These are phyloP conservation scores for Strobilomyces confusus DNA, from an alignment of 768 basidiomycete genomes.

Conservation along the genomic window DNA sequence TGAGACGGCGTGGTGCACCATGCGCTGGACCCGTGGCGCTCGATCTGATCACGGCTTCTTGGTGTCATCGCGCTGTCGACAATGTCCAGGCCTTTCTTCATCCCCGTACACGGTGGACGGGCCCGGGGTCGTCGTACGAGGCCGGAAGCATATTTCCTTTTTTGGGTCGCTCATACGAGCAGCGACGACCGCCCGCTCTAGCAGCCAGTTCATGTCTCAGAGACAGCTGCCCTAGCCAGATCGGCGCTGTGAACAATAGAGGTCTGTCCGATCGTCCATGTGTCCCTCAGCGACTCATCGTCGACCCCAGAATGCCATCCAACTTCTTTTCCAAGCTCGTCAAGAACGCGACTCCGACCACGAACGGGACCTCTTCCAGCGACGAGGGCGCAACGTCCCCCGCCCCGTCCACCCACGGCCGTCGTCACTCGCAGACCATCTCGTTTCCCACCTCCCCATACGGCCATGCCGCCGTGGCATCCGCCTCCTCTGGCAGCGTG, in stretches of 20 bases:
- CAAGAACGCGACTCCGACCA: conserved; percentile 14
- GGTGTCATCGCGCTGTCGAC: not conserved
- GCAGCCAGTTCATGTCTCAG: not conserved
- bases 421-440: conserved; percentile 8
- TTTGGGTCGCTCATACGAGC: not conserved
- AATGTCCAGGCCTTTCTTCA: not conserved
- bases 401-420: not conserved
- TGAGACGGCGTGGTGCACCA: not conserved
- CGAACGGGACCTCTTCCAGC: not conserved
- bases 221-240: not conserved
- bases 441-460: conserved; percentile 10
- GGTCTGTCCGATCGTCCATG: not conserved
- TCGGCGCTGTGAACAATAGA: not conserved
- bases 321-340: conserved; percentile 32
- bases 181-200: not conserved
- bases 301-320: conserved; percentile 20
- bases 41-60: not conserved
- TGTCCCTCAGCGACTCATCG: no score
- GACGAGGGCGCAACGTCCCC: conserved; percentile 2
- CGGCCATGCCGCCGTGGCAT: conserved; percentile 1
- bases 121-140: not conserved
- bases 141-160: not conserved
- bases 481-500: conserved; percentile 21
- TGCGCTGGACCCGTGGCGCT: not conserved
- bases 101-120: not conserved